phyloP scores from a whole-genome alignment of 768 basidiomycete species.

The Leucogyrophana mollusca region DNA sequence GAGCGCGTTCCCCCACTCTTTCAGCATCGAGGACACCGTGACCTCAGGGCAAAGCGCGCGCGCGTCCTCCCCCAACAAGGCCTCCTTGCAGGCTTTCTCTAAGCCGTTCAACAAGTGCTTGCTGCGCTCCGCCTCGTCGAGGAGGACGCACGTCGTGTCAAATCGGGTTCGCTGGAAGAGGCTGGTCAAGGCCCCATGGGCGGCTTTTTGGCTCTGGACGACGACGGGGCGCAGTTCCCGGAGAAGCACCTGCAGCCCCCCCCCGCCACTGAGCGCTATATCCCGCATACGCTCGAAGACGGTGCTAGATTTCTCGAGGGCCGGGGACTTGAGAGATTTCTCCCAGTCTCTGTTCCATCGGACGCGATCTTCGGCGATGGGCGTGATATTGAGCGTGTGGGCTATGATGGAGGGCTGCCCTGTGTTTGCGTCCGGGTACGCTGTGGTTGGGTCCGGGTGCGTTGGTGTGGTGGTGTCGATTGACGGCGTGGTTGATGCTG shows the following conservation, averaged over 20 bases:
- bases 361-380: constrained; percentile 8
- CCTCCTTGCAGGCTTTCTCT: constrained; percentile 5
- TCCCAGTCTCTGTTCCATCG: constrained; percentile 23
- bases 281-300: constrained; percentile 5
- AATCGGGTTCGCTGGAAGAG: constrained; percentile 2
- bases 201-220: neutral
- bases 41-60: constrained; percentile 19
- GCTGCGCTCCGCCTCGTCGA: constrained; percentile 9
- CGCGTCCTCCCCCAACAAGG: constrained; percentile 6
- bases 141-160: constrained; percentile 13
- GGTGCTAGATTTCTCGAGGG: constrained; percentile 7
- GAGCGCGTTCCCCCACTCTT: constrained; percentile 6
- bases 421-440: too few species aligned
- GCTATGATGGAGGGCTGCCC: neutral
- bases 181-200: neutral
- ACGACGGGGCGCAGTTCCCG: neutral
- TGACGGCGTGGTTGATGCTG: too few species aligned
- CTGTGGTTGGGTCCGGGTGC: too few species aligned
- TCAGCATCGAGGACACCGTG: constrained; percentile 8
- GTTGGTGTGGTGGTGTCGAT: too few species aligned
- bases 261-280: neutral
- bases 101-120: constrained; percentile 14
- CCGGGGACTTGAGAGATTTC: constrained; percentile 8
- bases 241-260: constrained; percentile 3
- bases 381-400: constrained; percentile 1